These are phyloP conservation scores for Pseudozyma hubeiensis DNA, from an alignment of 1,284 basidiomycete species.

Conservation along the genomic window DNA sequence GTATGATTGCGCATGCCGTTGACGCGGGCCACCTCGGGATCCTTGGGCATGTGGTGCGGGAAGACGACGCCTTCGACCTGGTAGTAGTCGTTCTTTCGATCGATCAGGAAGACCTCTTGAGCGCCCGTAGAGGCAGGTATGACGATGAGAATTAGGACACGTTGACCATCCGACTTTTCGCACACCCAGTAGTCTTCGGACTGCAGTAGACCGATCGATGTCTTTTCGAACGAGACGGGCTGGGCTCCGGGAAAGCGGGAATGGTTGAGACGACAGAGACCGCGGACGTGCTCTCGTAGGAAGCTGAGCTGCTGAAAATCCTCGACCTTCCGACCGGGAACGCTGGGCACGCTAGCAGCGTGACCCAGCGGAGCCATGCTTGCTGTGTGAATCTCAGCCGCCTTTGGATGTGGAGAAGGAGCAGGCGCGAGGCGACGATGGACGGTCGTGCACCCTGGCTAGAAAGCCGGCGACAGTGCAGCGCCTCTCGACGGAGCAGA, in stretches of 20 bases:
- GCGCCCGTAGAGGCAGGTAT: conserved; percentile 71
- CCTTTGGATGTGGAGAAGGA: neutral
- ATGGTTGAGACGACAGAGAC: conserved; percentile 43
- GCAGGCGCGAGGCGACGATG: neutral
- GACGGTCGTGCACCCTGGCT: no score
- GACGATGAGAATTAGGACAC: conserved; percentile 86
- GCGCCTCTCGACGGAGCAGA: no score
- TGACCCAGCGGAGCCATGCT: conserved; percentile 48
- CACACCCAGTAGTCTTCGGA: conserved; percentile 87
- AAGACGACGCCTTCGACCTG: conserved; percentile 79
- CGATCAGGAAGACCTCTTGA: conserved; percentile 80
- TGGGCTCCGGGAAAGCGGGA: conserved; percentile 59
- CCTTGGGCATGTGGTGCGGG: conserved; percentile 71
- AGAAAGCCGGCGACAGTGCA: no score
- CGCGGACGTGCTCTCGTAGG: conserved; percentile 46
- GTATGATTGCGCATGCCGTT: conserved; percentile 75
- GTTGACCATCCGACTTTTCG: conserved; percentile 98
- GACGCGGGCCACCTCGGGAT: conserved; percentile 14
- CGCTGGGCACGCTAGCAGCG: conserved; percentile 40
- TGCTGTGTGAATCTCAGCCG: neutral
- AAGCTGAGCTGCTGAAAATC: conserved; percentile 31
- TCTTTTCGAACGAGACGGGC: conserved; percentile 61
- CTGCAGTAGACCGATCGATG: conserved; percentile 43
- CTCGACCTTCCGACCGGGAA: conserved; percentile 44
- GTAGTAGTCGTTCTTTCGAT: conserved; percentile 91